Base-by-base conservation (phyloP, 306 rosid genomes). In the Hippophae rhamnoides region DNA sequence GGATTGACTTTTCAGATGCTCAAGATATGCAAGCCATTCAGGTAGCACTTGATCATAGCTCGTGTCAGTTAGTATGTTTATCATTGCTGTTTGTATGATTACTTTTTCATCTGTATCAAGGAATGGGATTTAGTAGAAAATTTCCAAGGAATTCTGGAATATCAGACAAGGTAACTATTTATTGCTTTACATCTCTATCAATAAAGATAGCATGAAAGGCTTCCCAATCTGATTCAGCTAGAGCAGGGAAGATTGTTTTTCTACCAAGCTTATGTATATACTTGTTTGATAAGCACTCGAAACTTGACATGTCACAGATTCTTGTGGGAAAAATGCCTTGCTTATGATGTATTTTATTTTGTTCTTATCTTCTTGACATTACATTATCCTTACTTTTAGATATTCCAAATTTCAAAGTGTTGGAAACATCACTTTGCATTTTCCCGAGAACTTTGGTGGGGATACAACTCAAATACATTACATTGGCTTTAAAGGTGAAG, bases 121-220 rank as follows among this genome's bases (percentile, higher is more conserved):
- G 99, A 92, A 76, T 92, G 96, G 99, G 99, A 92, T 62, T 86
- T 92, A 85, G 99, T 53, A 64, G 99, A 92, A 75, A 92, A 88
- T 77, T 71, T 75, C 68, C 99, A 85, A 72, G 99, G 99, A 79
- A 83, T 84, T 47, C 56, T 92, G 78, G 99, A 92, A 82, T 92
- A 83, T 82, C 99, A 92, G 81, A 92, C 99, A 66, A 83, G 95
- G 96, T 92, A 82, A 74, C 53, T 45, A 73, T 74, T 58, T 43
- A 52, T 8, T 9, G 54, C 62, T 74, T 66, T 53, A 45, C 31
- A 54, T 61, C 50, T 42, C 60, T 13, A 45, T 12, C 13, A 71
- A 53, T 54, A 56, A 49, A 40, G 50, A 6, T 47, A 31, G 52
- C 51, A 31, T 54, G 44, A 60, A 48, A 31, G 53, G 61, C 38